Evolutionary conservation across 257 asterid genomes (phyloP), one percentile per base, ranked within the genome.

Genomic region (Primulina huaijiensis): DNA sequence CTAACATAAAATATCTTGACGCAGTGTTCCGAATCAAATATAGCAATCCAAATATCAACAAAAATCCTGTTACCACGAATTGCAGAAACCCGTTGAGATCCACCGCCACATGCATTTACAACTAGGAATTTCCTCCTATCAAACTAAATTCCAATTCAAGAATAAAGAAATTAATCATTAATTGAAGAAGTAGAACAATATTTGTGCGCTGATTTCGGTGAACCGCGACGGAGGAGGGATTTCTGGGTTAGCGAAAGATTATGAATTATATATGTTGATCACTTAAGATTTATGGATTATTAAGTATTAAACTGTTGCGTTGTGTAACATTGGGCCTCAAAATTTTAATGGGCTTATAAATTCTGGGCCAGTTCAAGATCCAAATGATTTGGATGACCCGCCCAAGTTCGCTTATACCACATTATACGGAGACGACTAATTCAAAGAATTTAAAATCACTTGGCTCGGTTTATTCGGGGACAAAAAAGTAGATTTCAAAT

Each of bases 41-140:
- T 2, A 89, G 82, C 71, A 92, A 78, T 6, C 86, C 90, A 17
- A 83, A 60, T 57, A 70, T 82, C 71, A 82, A 76, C 52, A 82
- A 58, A 2, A 87, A 70, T 37, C 78, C 79, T 63, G 88, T 60
- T 64, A 78, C 82, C 53, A 89, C 64, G 78, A 83, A 80, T 82
- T 83, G 93, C 82, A 81, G 74, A 74, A 88, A 79, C 85, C 92
- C 85, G 83, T 86, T 84, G 77, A 88, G 92, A 87, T 92, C 96
- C 90, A 85, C 89, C 78, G 85, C 87, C 72, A 82, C 95, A 86
- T 84, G 96, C 96, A 88, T 86, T 82, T 85, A 85, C 50, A 82
- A 78, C 76, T 17, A 16, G 57, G 20, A 50, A 50, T 50, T 50
- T 50, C 57, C 40, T 50, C 62, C 35, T 65, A 12, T 40, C 1